Evolutionary conservation across 163 green algal genomes (phyloP), one percentile per base, ranked within the genome.

Genomic region (Scenedesmus sp.): DNA sequence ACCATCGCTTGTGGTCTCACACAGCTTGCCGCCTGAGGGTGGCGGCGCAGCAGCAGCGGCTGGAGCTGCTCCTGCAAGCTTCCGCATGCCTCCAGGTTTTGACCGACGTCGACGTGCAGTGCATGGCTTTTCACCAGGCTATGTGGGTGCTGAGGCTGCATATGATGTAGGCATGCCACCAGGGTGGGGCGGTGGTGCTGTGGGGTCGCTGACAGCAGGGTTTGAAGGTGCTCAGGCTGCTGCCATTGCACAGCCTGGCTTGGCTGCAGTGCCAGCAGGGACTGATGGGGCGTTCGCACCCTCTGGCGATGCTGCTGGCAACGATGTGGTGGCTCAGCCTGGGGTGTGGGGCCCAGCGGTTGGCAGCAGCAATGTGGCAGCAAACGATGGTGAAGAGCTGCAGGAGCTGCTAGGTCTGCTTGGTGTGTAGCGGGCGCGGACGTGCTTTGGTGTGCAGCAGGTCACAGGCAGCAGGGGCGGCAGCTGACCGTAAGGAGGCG

Each of bases 321-420:
- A 73, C n/a, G 15, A 34, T 85, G 46, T 85, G 46, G 52, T 55
- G 4, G n/a, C 82, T 3, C 82, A 87, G 54, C 82, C 56, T 70
- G 16, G 16, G 13, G 18, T 12, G 4, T 5, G 18, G 54, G 6
- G 1, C 3, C 6, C 82, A 16, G 82, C 55, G 52, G 54, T 20
- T 34, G 54, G 26, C 10, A 56, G 15, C 55, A 73, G 18, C 82
- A 46, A 46, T 46, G 34, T 67, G 82, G 82, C 77, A 62, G 56
- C 81, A 87, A 9, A 59, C 4, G 54, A 55, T 16, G 82, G 73
- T 73, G 82, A 73, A 12, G 82, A 87, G 15, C 18, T 87, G 12
- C 18, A 87, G 52, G 82, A 87, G 54, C 70, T 87, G 82, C 20
- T 87, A 23, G 82, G 82, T 6, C 18, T 87, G 26, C 82, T 87